Conservation (phyloP, 23 red algal species). For the Agarophyton chilense region DNA sequence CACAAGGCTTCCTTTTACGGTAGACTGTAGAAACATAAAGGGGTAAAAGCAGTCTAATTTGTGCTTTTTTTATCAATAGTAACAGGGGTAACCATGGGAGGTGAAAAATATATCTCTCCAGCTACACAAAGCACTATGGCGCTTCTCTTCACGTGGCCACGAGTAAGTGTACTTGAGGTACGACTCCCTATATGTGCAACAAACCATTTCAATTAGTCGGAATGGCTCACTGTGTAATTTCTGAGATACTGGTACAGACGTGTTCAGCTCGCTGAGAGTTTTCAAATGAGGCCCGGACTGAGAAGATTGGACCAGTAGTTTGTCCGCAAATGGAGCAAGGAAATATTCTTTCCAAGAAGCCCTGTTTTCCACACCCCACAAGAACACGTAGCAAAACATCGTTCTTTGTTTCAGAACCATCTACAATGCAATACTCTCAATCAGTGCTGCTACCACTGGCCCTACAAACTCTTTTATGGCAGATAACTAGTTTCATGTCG, state of each 20-base stretch:
- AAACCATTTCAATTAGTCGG: neutral
- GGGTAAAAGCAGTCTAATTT: too few relatives aligned
- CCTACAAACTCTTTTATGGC: neutral
- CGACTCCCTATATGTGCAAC: conserved; percentile 18
- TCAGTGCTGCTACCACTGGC: neutral
- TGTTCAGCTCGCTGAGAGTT: neutral
- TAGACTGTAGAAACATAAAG: too few relatives aligned
- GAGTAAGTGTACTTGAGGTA: too few relatives aligned
- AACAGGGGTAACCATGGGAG: too few relatives aligned
- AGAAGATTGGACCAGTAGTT: neutral
- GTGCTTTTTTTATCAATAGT: too few relatives aligned
- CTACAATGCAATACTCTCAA: neutral
- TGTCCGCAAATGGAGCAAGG: neutral
- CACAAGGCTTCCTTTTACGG: too few relatives aligned
- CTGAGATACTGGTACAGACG: neutral
- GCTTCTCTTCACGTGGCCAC: too few relatives aligned
- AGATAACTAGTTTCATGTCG: neutral
- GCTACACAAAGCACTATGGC: too few relatives aligned
- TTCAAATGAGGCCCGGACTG: neutral
- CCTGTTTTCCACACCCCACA: neutral
- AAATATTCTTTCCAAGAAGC: neutral
- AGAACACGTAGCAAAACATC: neutral
- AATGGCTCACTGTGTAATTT: neutral
- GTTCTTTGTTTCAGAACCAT: neutral
- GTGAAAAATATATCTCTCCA: too few relatives aligned